Evolutionary conservation across 2,329 filamentous ascomycete genomes (phyloP).

Genomic region (Parasarocladium wereldwijsianum): DNA sequence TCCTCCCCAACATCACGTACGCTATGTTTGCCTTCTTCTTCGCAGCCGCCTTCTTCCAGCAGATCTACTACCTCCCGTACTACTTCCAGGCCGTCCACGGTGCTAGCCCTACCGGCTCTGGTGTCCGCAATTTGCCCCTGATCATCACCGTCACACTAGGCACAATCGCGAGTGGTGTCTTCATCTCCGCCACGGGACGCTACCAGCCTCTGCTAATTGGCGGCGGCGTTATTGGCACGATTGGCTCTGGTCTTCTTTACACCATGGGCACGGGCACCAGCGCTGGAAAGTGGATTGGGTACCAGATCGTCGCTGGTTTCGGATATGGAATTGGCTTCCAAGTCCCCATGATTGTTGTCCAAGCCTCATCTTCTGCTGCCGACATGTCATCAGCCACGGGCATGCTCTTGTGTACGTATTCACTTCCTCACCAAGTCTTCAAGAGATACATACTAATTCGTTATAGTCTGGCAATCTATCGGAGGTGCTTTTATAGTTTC

Average conservation of each 20-base stretch:
- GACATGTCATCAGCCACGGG: constrained; percentile 33
- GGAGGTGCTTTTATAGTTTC: constrained; percentile 36
- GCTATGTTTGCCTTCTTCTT: constrained; percentile 20
- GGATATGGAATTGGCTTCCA: constrained; percentile 31
- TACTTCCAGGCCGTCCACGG: constrained; percentile 31
- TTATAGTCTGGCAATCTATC: constrained; percentile 30
- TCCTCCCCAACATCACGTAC: constrained; percentile 17
- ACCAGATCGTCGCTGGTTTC: constrained; percentile 34
- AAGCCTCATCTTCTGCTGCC: constrained; percentile 21
- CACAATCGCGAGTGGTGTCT: constrained; percentile 1
- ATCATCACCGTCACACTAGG: constrained; percentile 3
- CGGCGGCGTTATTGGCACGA: constrained; percentile 25
- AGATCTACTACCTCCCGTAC: constrained; percentile 24
- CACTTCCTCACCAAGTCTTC: background rate
- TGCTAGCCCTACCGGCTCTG: constrained; percentile 8
- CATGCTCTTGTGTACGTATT: constrained; percentile 25
- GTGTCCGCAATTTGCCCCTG: constrained; percentile 4
- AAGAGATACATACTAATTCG: background rate
- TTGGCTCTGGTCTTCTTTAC: constrained; percentile 28
- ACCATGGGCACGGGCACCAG: constrained; percentile 22
- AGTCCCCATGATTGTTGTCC: constrained; percentile 35
- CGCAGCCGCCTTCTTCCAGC: constrained; percentile 6
- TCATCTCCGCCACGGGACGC: constrained; percentile 22
- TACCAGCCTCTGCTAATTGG: constrained; percentile 30
- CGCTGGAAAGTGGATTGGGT: constrained; percentile 34